Evolutionary conservation across 345 rosid genomes (phyloP).

Genomic region (Euclidium syriacum): DNA sequence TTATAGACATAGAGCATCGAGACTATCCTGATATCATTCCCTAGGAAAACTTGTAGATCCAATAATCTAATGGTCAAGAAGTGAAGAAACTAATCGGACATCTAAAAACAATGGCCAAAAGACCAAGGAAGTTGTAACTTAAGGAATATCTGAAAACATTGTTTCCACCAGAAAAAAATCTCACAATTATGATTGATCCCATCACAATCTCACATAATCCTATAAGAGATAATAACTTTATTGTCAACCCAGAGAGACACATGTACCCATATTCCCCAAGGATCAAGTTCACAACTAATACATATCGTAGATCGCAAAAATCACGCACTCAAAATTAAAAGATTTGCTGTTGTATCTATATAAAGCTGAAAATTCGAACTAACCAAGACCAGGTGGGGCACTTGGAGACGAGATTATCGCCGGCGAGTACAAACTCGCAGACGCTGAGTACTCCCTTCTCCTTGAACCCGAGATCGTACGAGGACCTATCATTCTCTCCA

Average conservation of each 20-base stretch:
- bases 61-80: too few relatives aligned
- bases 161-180: background rate
- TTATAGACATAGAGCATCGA: too few relatives aligned
- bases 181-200: constrained; percentile 9
- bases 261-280: background rate
- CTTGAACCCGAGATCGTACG: constrained; percentile 92
- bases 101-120: too few relatives aligned
- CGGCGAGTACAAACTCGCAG: constrained; percentile 81
- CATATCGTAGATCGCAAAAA: background rate
- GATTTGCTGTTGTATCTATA: background rate
- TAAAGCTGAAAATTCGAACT: constrained; percentile 4
- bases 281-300: background rate
- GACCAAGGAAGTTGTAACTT: too few relatives aligned
- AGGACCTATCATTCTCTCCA: constrained; percentile 82
- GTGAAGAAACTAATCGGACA: too few relatives aligned
- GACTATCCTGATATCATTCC: too few relatives aligned
- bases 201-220: constrained; percentile 2
- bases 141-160: too few relatives aligned
- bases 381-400: constrained; percentile 99
- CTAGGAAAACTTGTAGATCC: too few relatives aligned
- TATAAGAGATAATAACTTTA: constrained; percentile 4
- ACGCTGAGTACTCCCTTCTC: constrained; percentile 99
- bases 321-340: background rate
- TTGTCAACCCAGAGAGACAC: background rate
- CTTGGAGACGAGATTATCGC: constrained; percentile 95